Evolutionary conservation across 139 green algal species (phyloP).

Genomic region (Chlorella vulgaris): DNA sequence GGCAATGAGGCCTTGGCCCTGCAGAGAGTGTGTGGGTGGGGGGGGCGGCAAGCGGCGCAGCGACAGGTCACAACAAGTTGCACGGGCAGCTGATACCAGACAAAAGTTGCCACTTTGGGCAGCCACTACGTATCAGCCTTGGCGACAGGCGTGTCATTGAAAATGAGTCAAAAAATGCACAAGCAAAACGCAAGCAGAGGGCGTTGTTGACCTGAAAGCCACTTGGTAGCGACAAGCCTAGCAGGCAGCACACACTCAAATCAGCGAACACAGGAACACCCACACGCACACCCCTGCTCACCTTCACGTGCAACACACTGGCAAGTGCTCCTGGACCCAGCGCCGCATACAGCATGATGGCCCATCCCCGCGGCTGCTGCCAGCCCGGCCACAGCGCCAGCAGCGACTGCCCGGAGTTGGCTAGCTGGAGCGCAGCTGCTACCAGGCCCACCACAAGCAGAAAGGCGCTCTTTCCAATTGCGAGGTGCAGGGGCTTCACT

Average conservation of each 20-base stretch:
- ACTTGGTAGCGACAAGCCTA: not conserved
- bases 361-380: conserved; percentile 9
- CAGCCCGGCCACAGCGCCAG: conserved; percentile 12
- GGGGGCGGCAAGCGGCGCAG: not conserved
- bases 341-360: conserved; percentile 17
- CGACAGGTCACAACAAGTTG: too few relatives aligned
- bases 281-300: not conserved
- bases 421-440: not conserved
- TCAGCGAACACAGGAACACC: too few relatives aligned
- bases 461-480: conserved; percentile 33
- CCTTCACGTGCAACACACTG: conserved; percentile 39
- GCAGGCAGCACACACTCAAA: too few relatives aligned
- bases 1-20: conserved; percentile 40
- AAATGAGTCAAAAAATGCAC: not conserved
- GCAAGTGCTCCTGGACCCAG: conserved; percentile 31
- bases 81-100: too few relatives aligned
- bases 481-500: conserved; percentile 32
- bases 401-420: not conserved
- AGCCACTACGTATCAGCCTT: too few relatives aligned
- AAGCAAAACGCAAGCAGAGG: not conserved
- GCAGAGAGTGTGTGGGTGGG: not conserved
- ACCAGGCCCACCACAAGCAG: not conserved
- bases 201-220: not conserved
- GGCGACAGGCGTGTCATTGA: not conserved
- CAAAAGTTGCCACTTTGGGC: too few relatives aligned